phyloP scores from a whole-genome alignment of 805 yeast species.

The Ogataea sp. region DNA sequence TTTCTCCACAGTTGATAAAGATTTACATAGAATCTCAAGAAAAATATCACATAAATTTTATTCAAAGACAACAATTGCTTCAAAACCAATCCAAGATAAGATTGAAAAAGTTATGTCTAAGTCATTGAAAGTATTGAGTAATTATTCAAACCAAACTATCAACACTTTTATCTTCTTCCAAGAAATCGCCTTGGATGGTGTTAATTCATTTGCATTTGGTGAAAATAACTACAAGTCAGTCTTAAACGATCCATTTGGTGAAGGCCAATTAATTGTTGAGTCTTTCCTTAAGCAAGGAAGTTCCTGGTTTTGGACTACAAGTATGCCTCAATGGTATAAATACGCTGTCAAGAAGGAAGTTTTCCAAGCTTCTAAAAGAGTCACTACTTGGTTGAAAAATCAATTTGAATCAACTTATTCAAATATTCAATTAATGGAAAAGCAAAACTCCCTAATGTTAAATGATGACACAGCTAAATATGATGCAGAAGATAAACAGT shows the following conservation, averaged over 20 bases:
- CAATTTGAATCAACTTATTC: constrained; percentile 18
- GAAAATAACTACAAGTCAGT: constrained; percentile 35
- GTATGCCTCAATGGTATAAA: constrained; percentile 45
- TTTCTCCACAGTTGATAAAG: constrained; percentile 45
- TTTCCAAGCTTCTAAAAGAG: constrained; percentile 27
- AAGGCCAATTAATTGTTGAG: constrained; percentile 34
- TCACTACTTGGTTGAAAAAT: constrained; percentile 36
- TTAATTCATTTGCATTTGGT: constrained; percentile 55
- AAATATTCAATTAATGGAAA: no score
- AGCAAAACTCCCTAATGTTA: no score
- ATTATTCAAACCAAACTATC: constrained; percentile 21
- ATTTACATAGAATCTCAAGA: constrained; percentile 36
- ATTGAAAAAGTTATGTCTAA: constrained; percentile 25
- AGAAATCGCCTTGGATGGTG: constrained; percentile 66
- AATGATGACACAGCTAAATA: no score
- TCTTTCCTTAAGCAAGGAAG: constrained; percentile 42
- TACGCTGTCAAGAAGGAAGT: constrained; percentile 37
- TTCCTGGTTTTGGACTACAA: constrained; percentile 60
- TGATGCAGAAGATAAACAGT: no score
- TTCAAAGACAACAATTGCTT: constrained; percentile 34
- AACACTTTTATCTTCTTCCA: constrained; percentile 60
- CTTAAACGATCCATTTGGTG: constrained; percentile 27
- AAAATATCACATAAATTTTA: constrained; percentile 33
- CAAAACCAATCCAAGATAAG: constrained; percentile 23
- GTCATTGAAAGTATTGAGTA: constrained; percentile 16